A percentile compares a stretch with the other conserved stretches of the same genome.
Evolutionary conservation across 441 rosid species (phyloP).

Genomic region (Populus trichocarpa): DNA sequence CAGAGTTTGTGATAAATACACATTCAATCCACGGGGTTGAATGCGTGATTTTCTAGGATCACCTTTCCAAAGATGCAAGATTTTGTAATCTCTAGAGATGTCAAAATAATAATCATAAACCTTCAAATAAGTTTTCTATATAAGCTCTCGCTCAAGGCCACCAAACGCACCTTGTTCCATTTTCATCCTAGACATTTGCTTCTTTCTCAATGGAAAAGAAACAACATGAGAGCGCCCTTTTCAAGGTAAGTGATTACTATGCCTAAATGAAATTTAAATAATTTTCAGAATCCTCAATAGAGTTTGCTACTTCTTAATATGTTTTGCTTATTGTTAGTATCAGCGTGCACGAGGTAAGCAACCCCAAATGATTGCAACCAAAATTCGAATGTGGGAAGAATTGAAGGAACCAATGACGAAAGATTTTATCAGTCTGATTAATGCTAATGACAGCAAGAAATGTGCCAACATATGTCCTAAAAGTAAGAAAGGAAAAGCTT

Average conservation of each 20-base stretch:
- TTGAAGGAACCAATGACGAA: neutral
- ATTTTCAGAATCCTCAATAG: neutral
- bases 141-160: neutral
- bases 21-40: neutral
- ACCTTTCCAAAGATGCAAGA: neutral
- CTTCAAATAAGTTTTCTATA: neutral
- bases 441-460: neutral
- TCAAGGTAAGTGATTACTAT: neutral
- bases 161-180: neutral
- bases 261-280: neutral
- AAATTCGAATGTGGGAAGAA: neutral
- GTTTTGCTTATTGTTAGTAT: neutral
- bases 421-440: neutral
- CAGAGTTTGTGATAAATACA: neutral
- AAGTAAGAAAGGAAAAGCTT: neutral
- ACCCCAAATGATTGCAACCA: neutral
- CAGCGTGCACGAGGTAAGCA: neutral
- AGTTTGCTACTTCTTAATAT: neutral
- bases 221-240: neutral
- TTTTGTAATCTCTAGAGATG: neutral
- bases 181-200: neutral
- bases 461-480: neutral
- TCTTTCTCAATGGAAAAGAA: neutral
- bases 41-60: neutral
- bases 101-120: neutral